These are phyloP conservation scores for Heliamphora exappendiculata DNA, from an alignment of 148 eudicot species.

Conservation along the genomic window DNA sequence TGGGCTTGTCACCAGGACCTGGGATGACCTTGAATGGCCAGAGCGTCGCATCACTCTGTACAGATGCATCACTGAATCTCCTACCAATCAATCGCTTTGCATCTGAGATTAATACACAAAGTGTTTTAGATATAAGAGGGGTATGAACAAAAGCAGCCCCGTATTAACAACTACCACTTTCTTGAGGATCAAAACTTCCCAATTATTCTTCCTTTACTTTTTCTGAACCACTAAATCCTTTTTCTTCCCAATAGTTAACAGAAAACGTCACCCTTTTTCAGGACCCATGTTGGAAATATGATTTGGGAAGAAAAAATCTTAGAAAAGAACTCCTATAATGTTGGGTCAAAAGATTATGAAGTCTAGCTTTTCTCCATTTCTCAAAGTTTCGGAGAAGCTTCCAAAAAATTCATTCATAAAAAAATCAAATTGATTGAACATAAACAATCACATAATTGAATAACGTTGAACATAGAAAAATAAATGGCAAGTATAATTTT, in stretches of 20 bases:
- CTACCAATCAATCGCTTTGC: constrained; percentile 32
- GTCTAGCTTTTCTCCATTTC: too few species aligned
- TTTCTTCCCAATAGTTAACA: not conserved
- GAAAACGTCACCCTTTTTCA: not conserved
- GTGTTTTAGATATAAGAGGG: not conserved
- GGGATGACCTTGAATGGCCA: constrained; percentile 30
- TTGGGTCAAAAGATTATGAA: too few species aligned
- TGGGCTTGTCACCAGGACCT: constrained; percentile 30
- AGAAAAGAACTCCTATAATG: too few species aligned
- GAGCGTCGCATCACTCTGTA: constrained; percentile 23
- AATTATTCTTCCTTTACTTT: not conserved
- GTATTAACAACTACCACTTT: not conserved
- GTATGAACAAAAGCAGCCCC: not conserved
- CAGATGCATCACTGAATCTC: constrained; percentile 27
- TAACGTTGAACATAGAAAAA: too few species aligned
- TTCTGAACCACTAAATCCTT: not conserved
- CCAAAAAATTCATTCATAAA: too few species aligned
- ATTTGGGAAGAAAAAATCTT: too few species aligned
- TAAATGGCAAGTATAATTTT: too few species aligned
- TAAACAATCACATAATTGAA: too few species aligned
- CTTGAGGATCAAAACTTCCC: not conserved
- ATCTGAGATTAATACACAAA: constrained; percentile 10
- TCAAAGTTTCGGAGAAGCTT: too few species aligned
- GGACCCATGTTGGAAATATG: too few species aligned
- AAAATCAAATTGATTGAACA: too few species aligned